Conservation (phyloP, 2,329 filamentous ascomycete genomes). For the Monosporascus sp. region DNA sequence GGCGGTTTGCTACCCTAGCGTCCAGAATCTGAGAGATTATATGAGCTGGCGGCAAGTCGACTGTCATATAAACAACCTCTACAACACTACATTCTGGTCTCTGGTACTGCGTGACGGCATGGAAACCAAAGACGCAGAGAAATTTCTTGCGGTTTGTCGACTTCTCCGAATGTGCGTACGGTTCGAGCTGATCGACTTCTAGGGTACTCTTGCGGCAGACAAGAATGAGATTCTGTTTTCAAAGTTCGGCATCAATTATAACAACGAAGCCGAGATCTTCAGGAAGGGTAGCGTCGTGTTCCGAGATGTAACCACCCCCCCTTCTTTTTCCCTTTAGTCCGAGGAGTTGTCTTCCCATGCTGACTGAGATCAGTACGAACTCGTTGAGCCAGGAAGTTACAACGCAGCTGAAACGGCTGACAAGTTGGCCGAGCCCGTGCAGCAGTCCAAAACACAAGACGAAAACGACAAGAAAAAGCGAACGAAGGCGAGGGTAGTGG, state of each 20-base stretch:
- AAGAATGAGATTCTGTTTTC: conserved; percentile 97
- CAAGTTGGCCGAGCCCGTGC: conserved; percentile 44
- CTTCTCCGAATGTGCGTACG: not conserved
- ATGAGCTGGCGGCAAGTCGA: conserved; percentile 96
- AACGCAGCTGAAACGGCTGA: conserved; percentile 43
- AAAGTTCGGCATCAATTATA: conserved; percentile 90
- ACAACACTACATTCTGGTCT: conserved; percentile 95
- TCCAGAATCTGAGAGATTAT: conserved; percentile 83
- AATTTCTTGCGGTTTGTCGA: conserved; percentile 63
- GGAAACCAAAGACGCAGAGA: conserved; percentile 73
- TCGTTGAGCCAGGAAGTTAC: conserved; percentile 55
- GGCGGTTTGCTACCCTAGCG: conserved; percentile 82
- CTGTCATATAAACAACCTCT: conserved; percentile 97
- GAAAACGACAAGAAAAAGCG: conserved; percentile 80
- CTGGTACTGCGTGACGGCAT: conserved; percentile 75
- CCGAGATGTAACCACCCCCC: conserved; percentile 57
- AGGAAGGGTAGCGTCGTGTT: conserved; percentile 92
- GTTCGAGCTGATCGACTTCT: conserved; percentile 13
- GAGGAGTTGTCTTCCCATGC: conserved; percentile 1
- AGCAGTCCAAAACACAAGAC: conserved; percentile 70
- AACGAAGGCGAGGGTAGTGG: conserved; percentile 72
- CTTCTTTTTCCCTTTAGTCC: not conserved
- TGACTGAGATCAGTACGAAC: conserved; percentile 55
- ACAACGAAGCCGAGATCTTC: conserved; percentile 88
- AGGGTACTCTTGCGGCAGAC: conserved; percentile 80